Evolutionary conservation across 2,329 filamentous ascomycete species (phyloP).

Genomic region (Fusarium goolgardi): DNA sequence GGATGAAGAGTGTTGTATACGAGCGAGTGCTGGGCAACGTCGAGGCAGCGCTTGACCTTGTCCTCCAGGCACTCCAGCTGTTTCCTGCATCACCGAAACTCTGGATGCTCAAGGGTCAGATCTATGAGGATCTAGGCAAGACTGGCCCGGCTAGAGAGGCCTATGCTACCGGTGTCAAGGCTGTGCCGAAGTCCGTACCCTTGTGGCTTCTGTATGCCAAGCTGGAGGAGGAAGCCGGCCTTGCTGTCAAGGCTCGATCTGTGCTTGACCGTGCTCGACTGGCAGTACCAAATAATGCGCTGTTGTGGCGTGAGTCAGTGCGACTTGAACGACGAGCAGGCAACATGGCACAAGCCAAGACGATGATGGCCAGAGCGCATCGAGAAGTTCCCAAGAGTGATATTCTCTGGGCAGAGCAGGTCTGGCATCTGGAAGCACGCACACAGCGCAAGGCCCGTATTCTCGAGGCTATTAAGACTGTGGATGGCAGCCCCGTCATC

Average conservation of each 20-base stretch:
- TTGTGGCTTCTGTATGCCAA: constrained; percentile 91
- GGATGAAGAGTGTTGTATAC: constrained; percentile 95
- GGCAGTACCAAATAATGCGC: constrained; percentile 83
- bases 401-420: constrained; percentile 91
- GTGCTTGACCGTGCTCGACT: constrained; percentile 92
- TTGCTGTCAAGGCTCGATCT: constrained; percentile 90
- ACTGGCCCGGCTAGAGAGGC: constrained; percentile 88
- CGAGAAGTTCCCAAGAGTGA: constrained; percentile 92
- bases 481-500: constrained; percentile 88
- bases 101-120: constrained; percentile 99
- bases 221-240: constrained; percentile 85
- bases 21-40: constrained; percentile 85
- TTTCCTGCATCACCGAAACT: constrained; percentile 90
- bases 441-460: constrained; percentile 93
- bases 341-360: constrained; percentile 85
- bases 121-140: constrained; percentile 87
- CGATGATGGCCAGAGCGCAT: constrained; percentile 91
- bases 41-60: constrained; percentile 86
- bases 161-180: constrained; percentile 87
- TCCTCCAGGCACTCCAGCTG: constrained; percentile 84
- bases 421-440: constrained; percentile 91
- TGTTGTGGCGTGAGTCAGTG: constrained; percentile 94
- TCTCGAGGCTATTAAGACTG: constrained; percentile 95
- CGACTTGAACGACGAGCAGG: constrained; percentile 89
- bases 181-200: constrained; percentile 83